Evolutionary conservation across 2,329 filamentous ascomycete species (phyloP).

Genomic region (Arthrocladium fulminans): DNA sequence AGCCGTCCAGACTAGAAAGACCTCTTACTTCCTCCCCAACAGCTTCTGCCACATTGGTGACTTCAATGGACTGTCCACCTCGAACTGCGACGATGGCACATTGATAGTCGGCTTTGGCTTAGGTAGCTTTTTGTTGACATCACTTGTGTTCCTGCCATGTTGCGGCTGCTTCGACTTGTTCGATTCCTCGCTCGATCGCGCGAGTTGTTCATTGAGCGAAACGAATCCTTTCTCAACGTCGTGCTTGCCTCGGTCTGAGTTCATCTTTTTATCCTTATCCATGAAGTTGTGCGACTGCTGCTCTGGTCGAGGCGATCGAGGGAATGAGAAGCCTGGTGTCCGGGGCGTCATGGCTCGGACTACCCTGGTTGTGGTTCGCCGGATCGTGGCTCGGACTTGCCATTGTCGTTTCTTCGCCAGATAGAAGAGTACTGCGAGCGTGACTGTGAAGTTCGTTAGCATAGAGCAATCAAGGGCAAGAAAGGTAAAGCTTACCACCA

Average conservation of each 20-base stretch:
- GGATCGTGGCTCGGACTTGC: constrained; percentile 64
- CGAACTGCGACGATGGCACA: background rate
- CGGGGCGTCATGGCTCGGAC: constrained; percentile 23
- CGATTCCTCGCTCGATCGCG: constrained; percentile 4
- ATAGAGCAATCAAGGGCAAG: constrained; percentile 1
- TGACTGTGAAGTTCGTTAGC: constrained; percentile 8
- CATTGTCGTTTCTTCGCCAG: constrained; percentile 78
- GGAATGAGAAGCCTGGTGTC: constrained; percentile 18
- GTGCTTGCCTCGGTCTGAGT: background rate
- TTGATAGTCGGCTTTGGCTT: constrained; percentile 6
- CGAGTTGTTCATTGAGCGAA: background rate
- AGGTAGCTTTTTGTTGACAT: background rate
- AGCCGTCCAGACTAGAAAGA: background rate
- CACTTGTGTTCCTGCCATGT: background rate
- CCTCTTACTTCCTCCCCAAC: constrained; percentile 2
- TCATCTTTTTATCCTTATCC: background rate
- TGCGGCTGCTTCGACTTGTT: background rate
- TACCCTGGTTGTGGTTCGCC: constrained; percentile 50
- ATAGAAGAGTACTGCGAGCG: constrained; percentile 57
- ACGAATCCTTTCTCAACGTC: constrained; percentile 8
- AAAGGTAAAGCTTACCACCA: constrained; percentile 50
- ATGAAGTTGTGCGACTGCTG: background rate
- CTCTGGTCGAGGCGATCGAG: background rate
- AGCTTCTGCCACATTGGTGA: constrained; percentile 10
- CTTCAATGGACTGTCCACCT: constrained; percentile 7